Conservation (phyloP, 352 stramenopile genomes). For the Globisporangium camurandrum region DNA sequence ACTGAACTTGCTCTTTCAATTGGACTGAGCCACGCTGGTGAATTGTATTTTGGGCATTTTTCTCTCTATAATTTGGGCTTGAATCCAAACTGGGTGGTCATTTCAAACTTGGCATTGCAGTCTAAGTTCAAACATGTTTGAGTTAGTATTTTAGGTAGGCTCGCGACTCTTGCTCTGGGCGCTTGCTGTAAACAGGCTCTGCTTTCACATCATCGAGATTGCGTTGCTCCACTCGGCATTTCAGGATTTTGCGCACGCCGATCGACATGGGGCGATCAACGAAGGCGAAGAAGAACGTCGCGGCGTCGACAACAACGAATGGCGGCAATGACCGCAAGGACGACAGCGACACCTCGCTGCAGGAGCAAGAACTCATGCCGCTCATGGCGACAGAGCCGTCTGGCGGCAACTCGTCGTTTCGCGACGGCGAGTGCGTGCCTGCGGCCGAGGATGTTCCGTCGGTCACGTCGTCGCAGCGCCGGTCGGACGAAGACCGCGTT, state of each 20-base stretch:
- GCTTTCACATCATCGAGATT: background rate
- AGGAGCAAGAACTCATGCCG: slow-evolving; percentile 10
- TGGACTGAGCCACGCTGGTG: too few species aligned
- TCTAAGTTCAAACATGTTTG: background rate
- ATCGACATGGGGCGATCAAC: background rate
- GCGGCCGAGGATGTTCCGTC: slow-evolving; percentile 62
- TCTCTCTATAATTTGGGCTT: background rate
- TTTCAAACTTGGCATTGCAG: too few species aligned
- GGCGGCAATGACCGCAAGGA: background rate
- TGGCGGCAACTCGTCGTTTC: slow-evolving; percentile 12
- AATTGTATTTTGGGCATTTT: background rate
- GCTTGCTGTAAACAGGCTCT: background rate
- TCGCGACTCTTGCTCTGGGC: background rate
- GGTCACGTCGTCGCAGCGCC: slow-evolving; percentile 53
- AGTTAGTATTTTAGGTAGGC: background rate
- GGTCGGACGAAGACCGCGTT: slow-evolving; percentile 42
- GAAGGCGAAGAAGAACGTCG: background rate
- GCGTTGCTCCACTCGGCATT: background rate
- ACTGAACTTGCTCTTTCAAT: too few species aligned
- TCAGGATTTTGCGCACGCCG: too few species aligned
- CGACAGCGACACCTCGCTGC: background rate
- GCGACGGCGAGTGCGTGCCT: slow-evolving; percentile 47
- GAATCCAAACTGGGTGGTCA: background rate
- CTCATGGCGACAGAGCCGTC: background rate
- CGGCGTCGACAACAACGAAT: background rate